Percentiles rank a stretch among this genome's conserved stretches.
These are phyloP conservation scores for Beauveria varroae DNA, from an alignment of 2,329 filamentous ascomycete species.

Conservation along the genomic window DNA sequence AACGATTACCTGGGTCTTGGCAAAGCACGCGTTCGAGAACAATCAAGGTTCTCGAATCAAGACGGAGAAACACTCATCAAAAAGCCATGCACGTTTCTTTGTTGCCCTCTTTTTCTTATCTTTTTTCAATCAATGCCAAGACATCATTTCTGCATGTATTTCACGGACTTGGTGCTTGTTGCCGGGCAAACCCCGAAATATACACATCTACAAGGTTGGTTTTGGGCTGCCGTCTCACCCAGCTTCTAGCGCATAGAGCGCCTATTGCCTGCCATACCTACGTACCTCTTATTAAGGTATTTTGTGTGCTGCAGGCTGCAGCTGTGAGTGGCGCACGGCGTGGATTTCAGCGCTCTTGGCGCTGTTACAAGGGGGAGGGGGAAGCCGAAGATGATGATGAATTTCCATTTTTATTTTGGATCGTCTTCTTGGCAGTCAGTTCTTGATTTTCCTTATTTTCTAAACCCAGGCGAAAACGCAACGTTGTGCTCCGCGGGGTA, in stretches of 20 bases:
- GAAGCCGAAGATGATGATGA: not conserved
- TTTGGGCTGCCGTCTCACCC: too few relatives aligned
- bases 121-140: not conserved
- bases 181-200: too few relatives aligned
- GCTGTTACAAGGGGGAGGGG: not conserved
- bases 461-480: too few relatives aligned
- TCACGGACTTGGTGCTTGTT: too few relatives aligned
- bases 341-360: conserved; percentile 5
- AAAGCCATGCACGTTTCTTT: too few relatives aligned
- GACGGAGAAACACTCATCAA: too few relatives aligned
- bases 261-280: not conserved
- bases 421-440: too few relatives aligned
- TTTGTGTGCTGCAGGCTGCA: not conserved
- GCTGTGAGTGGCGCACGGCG: not conserved
- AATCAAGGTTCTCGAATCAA: not conserved
- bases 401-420: too few relatives aligned
- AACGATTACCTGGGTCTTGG: not conserved
- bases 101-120: too few relatives aligned
- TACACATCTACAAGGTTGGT: too few relatives aligned
- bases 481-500: too few relatives aligned
- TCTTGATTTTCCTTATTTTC: not conserved
- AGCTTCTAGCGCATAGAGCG: not conserved
- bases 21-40: not conserved
- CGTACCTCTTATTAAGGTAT: not conserved
- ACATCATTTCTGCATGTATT: too few relatives aligned